phyloP scores from a whole-genome alignment of 2,329 filamentous ascomycete genomes.

The Hortaea werneckii region DNA sequence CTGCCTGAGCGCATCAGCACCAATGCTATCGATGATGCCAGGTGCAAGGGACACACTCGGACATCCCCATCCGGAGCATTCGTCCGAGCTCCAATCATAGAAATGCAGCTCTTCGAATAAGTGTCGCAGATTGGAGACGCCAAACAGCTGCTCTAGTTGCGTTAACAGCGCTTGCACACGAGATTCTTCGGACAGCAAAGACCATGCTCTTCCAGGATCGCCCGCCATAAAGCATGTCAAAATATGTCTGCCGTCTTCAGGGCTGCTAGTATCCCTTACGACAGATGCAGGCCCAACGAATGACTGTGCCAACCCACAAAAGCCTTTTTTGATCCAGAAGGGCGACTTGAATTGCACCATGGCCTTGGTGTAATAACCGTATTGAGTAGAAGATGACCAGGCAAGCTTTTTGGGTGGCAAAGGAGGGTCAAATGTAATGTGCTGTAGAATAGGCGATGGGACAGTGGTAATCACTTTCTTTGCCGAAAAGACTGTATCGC shows the following conservation, averaged over 20 bases:
- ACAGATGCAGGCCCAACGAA: conserved; percentile 39
- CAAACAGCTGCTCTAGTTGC: conserved; percentile 26
- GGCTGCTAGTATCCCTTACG: conserved; percentile 35
- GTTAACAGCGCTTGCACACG: conserved; percentile 25
- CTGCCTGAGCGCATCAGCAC: too few species aligned
- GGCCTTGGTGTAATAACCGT: conserved; percentile 43
- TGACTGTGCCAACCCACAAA: conserved; percentile 36
- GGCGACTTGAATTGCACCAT: conserved; percentile 38
- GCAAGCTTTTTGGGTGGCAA: conserved; percentile 34
- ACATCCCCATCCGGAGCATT: too few species aligned
- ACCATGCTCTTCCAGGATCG: conserved; percentile 28
- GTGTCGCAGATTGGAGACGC: too few species aligned
- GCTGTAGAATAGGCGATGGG: conserved; percentile 36
- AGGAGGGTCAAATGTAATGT: conserved; percentile 39
- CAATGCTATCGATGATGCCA: too few species aligned
- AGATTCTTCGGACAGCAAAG: conserved; percentile 16
- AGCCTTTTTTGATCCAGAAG: conserved; percentile 37
- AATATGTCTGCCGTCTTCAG: conserved; percentile 15
- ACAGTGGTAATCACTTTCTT: conserved; percentile 41
- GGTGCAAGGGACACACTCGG: too few species aligned
- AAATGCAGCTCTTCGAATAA: too few species aligned
- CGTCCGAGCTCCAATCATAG: too few species aligned
- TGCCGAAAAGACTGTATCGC: conserved; percentile 25
- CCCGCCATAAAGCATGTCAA: conserved; percentile 36
- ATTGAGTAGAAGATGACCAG: conserved; percentile 9